Base-by-base conservation (phyloP, 192 early-diverging fungal genomes). In the Coemansia umbellata region DNA sequence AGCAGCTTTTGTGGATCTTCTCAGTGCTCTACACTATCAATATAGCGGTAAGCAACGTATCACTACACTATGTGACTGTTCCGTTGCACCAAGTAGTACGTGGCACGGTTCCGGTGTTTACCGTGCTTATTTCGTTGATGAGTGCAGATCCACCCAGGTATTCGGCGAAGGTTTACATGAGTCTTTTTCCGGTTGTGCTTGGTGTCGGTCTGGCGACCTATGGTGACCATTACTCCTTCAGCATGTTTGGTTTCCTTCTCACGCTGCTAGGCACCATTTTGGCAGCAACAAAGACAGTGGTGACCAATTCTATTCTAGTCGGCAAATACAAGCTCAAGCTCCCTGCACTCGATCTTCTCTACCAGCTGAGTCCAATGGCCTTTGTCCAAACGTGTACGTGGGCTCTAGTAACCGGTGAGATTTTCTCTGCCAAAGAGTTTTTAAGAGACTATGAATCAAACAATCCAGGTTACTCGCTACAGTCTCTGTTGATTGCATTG, bases 21-120 rank as follows among this genome's bases (percentile, higher is more conserved):
- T 92, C 90, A 9, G 69, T 89, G 22, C 82, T 95, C 1, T 95
- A 92, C 58, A 95, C 91, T 0, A 81, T 88, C 60, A 95, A 95
- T 55, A 93, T 95, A 62, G 91, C 88, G 21, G 83, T 89, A 5
- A 87, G 85, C 56, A 92, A 90, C 53, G 84, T 93, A 6, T 89
- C 88, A 37, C 53, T 92, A 76, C 82, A 88, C 79, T 80, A 87
- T 43, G 83, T 84, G n/a, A 56, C 63, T 3, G 58, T 71, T 21
- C 58, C 61, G 7, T 78, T 93, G 48, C 91, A 93, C 62, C 91
- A 93, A 79, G 83, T 90, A 8, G 82, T 93, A 1, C 76, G 91
- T 9, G 84, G 86, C 26, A 93, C 89, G 60, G 87, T 87, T 13
- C 92, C 90, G 0, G 81, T 88, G 11, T 88, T 91, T 48, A 91